Evolutionary conservation across 169 alveolate genomes (phyloP).

Genomic region (Besnoitia besnoiti): DNA sequence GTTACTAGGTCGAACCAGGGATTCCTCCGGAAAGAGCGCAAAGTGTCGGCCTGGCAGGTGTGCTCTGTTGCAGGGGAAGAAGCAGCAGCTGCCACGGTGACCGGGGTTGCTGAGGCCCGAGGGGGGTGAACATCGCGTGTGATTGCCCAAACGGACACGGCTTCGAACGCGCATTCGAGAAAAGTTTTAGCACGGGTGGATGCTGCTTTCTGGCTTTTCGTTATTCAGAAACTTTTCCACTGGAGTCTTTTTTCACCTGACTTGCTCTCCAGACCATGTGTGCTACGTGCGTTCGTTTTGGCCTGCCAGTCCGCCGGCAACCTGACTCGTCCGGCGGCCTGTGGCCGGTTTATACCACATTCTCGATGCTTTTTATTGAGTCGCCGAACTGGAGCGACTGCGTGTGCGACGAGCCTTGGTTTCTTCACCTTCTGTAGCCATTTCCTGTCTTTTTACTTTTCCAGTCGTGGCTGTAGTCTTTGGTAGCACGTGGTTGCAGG

Average conservation of each 20-base stretch:
- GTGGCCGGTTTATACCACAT: neutral
- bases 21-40: neutral
- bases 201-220: neutral
- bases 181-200: neutral
- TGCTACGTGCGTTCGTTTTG: neutral
- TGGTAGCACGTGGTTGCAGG: neutral
- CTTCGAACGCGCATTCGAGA: neutral
- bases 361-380: neutral
- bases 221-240: neutral
- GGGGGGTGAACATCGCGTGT: neutral
- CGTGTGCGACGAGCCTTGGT: constrained; percentile 3
- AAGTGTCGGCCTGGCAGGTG: neutral
- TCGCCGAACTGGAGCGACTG: neutral
- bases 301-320: constrained; percentile 7
- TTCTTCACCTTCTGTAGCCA: neutral
- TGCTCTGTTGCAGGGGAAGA: neutral
- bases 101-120: neutral
- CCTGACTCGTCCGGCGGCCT: constrained; percentile 24
- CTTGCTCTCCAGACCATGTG: neutral
- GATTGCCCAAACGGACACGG: constrained; percentile 23
- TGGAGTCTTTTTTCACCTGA: neutral
- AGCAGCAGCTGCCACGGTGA: constrained; percentile 4
- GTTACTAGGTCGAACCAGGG: too few relatives aligned
- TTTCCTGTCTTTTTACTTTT: neutral
- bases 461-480: neutral